Conservation (phyloP, 1,284 basidiomycete genomes). For the Microbotryomycetes sp. region DNA sequence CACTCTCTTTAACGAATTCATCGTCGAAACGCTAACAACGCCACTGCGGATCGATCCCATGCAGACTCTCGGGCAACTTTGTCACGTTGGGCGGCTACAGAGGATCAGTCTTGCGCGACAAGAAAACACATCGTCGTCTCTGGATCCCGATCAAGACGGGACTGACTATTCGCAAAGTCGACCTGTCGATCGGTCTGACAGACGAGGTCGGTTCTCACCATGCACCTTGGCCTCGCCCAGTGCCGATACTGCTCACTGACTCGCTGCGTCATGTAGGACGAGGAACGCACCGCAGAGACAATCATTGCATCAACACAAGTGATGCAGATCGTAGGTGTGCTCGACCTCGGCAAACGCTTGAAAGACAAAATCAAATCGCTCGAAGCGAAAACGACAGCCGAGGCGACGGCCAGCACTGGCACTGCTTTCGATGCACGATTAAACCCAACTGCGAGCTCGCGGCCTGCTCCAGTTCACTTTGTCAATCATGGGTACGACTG, state of each 20-base stretch:
- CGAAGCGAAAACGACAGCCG: background rate
- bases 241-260: background rate
- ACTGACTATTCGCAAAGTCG: constrained; percentile 37
- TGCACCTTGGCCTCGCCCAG: background rate
- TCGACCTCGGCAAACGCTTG: constrained; percentile 40
- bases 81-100: constrained; percentile 41
- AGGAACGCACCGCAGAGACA: constrained; percentile 33
- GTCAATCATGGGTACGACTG: constrained; percentile 42
- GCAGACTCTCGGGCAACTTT: constrained; percentile 39
- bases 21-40: background rate
- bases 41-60: constrained; percentile 27
- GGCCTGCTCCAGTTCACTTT: constrained; percentile 25
- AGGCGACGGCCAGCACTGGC: background rate
- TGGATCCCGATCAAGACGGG: constrained; percentile 41
- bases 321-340: constrained; percentile 35
- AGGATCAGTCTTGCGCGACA: constrained; percentile 40
- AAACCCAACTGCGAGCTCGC: background rate
- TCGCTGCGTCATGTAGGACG: constrained; percentile 11
- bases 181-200: constrained; percentile 38
- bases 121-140: constrained; percentile 36
- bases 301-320: constrained; percentile 39
- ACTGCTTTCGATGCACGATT: too few species aligned
- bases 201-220: constrained; percentile 29
- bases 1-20: background rate
- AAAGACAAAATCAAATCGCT: constrained; percentile 29